Base-by-base conservation (phyloP, 2,329 filamentous ascomycete genomes). In the Aspergillus fumigatus region DNA sequence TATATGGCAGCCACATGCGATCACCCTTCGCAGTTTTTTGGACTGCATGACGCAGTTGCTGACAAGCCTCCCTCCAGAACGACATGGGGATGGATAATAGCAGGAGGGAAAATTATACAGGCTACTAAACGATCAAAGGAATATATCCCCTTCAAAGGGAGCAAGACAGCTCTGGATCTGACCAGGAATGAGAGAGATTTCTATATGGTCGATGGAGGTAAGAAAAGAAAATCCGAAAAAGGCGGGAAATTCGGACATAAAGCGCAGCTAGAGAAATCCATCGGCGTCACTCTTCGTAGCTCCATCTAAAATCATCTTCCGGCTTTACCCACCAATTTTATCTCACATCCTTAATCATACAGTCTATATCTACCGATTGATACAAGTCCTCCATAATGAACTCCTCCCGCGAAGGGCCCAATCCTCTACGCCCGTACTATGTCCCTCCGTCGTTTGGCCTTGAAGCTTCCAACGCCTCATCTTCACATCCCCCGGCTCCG, bases 361-460 rank as follows among this genome's bases (percentile, higher is more conserved):
- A 14, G 1, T 14, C 32, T 47, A 47, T 49, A 40, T 48, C 21
- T 40, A 21, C 29, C n/a, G 32, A 53, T 51, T 53, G 50, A 57
- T 55, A 56, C 55, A 54, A 58, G 56, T 53, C 54, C 57, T 3
- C 14, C 54, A 60, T 51, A 53, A 82, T 80, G 78, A 73, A 77
- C 61, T 74, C 75, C 52, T 69, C 74, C 59, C 71, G 75, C 70
- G 80, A 84, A 65, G 78, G 77, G 56, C 78, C 80, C 48, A 86
- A 86, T 71, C 83, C 83, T 49, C 73, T 85, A 57, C 76, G 83
- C 56, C 83, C 83, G 9, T 86, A 86, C 64, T 85, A 85, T 67
- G 77, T 81, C 59, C 86, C 87, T 40, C 86, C 87, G 3, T 84
- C 86, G 4, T 85, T 88, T 59, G 86, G 86, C 38, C 76, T 84